A percentile compares a stretch with the other conserved stretches of the same genome.
Conservation (phyloP, 768 basidiomycete genomes). For the Trametes cinnabarina region DNA sequence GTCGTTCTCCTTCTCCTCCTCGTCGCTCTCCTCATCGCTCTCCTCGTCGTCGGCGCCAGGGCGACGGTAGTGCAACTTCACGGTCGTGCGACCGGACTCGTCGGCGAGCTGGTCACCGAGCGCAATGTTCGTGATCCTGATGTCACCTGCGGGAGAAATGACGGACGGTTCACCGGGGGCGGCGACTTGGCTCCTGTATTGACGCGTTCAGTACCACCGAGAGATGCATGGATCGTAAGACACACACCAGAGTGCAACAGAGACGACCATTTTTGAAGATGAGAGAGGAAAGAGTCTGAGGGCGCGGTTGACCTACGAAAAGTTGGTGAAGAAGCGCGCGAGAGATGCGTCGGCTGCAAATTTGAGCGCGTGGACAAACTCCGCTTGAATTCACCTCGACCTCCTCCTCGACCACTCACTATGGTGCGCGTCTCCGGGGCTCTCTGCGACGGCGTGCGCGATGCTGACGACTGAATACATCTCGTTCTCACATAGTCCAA, state of each 20-base stretch:
- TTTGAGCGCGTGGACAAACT: slow-evolving; percentile 22
- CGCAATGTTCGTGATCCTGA: slow-evolving; percentile 80
- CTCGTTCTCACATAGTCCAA: slow-evolving; percentile 66
- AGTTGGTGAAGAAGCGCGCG: slow-evolving; percentile 16
- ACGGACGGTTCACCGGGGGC: slow-evolving; percentile 56
- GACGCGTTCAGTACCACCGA: neutral
- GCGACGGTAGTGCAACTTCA: slow-evolving; percentile 60
- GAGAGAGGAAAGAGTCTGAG: neutral
- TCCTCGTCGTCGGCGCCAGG: slow-evolving; percentile 46
- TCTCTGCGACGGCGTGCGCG: neutral
- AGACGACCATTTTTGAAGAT: slow-evolving; percentile 47
- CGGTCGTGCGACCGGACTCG: slow-evolving; percentile 54
- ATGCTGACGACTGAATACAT: neutral
- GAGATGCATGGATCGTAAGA: neutral
- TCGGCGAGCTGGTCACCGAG: slow-evolving; percentile 73
- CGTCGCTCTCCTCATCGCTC: slow-evolving; percentile 40
- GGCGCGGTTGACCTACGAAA: slow-evolving; percentile 7
- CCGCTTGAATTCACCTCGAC: slow-evolving; percentile 19
- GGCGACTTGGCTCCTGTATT: slow-evolving; percentile 58
- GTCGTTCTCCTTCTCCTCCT: slow-evolving; percentile 36
- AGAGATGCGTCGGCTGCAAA: slow-evolving; percentile 14
- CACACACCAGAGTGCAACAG: slow-evolving; percentile 67
- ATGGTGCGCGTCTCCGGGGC: slow-evolving; percentile 18
- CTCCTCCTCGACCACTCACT: slow-evolving; percentile 7
- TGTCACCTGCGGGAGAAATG: slow-evolving; percentile 60